Evolutionary conservation across 2,329 filamentous ascomycete species (phyloP).

Genomic region (Aspergillus brasiliensis): DNA sequence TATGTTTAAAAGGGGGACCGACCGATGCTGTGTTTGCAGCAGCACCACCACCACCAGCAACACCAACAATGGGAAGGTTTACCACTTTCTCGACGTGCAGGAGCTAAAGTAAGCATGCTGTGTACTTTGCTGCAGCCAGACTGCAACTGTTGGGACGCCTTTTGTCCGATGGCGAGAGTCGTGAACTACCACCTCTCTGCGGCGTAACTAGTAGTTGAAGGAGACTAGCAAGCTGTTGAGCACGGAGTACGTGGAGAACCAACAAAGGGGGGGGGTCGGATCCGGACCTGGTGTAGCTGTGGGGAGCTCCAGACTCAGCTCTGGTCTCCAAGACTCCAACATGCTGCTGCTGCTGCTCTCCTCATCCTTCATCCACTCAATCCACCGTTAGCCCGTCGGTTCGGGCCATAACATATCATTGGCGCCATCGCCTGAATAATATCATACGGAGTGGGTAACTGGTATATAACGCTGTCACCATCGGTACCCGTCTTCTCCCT

Average conservation of each 20-base stretch:
- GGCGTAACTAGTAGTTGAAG: not conserved
- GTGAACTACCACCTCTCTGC: not conserved
- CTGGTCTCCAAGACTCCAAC: not conserved
- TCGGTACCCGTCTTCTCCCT: no score
- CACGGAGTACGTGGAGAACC: not conserved
- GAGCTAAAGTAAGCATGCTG: not conserved
- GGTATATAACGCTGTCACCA: no score
- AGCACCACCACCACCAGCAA: no score
- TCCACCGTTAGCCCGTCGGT: no score
- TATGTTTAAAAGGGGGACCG: constrained; percentile 1
- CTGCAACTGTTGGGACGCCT: constrained; percentile 1
- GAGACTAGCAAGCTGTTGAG: not conserved
- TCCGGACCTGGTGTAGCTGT: not conserved
- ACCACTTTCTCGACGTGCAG: not conserved
- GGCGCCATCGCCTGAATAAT: not conserved
- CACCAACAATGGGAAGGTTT: not conserved
- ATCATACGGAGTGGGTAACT: not conserved
- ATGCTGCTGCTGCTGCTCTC: no score
- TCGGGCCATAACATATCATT: not conserved
- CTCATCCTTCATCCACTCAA: no score
- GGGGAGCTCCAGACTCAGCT: constrained; percentile 4
- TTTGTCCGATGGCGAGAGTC: constrained; percentile 1
- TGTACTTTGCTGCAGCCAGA: constrained; percentile 4
- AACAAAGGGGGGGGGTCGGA: not conserved
- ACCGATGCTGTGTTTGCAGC: not conserved